Base-by-base conservation (phyloP, 257 asterid species). In the Salvia hispanica region DNA sequence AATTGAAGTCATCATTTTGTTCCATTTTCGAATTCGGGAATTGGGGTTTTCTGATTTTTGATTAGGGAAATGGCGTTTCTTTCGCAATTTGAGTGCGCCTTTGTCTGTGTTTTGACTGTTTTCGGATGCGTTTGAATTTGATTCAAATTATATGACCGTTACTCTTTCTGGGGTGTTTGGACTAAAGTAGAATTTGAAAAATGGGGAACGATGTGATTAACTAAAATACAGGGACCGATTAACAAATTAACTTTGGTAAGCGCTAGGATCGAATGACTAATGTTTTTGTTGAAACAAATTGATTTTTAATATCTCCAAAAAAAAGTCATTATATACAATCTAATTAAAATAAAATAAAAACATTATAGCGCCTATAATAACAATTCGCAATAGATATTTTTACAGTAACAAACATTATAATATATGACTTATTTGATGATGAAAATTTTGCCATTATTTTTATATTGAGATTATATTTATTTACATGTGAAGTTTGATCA, bases 21-120 rank as follows among this genome's bases (percentile, higher is more conserved):
- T 88, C 94, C 98, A 91, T 85, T 56, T 11, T 9, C 45, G 50
- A 25, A 61, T 4, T 43, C 7, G n/a, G 14, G 42, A 12, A 14
- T 54, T 2, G 33, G 64, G 28, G 33, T 64, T 4, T 42, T 58
- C 4, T 7, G 40, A 2, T 58, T 58, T 34, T n/a, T 28, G 13
- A 2, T 14, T 9, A 53, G 43, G 4, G 1, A 36, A 60, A 60
- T 37, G 52, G 2, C 16, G 12, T 54, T 43, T 28, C 13, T 45
- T 59, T 50, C 53, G 76, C 72, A 62, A 52, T 18, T 11, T 34
- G 52, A 45, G 55, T 36, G 73, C 2, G 62, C 25, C 31, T 25
- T 25, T 25, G 31, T 25, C 31, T 25, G 31, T 25, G 45, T 39
- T 40, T 42, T 50, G 45, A 33, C 58, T 70, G 50, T 57, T 55